Evolutionary conservation across 345 rosid genomes (phyloP).

Genomic region (Syzygium aromaticum): DNA sequence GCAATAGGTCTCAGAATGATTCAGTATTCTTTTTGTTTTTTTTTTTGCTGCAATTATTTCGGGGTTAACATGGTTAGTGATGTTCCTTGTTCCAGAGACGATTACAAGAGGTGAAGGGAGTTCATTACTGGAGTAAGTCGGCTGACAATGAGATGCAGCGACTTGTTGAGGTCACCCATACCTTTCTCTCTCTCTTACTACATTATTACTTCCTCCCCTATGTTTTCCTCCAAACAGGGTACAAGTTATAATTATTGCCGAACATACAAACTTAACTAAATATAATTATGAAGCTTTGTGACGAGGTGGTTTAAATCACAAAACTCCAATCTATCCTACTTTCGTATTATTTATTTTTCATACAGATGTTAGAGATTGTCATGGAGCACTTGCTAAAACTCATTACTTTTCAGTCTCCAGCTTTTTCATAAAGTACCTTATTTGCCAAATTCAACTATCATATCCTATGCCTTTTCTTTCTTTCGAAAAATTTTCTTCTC

Average conservation of each 20-base stretch:
- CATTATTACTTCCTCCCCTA: fast-evolving
- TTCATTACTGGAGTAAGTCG: background rate
- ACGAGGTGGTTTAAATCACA: background rate
- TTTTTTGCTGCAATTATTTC: background rate
- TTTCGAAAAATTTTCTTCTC: no score
- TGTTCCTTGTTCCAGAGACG: background rate
- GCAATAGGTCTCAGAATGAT: background rate
- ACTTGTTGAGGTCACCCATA: background rate
- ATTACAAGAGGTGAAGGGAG: background rate
- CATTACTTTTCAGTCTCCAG: background rate
- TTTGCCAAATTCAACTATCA: no score
- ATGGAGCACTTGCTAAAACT: background rate
- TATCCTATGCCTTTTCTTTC: no score
- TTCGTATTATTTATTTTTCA: background rate
- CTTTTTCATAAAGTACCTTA: no score
- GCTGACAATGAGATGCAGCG: background rate
- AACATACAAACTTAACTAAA: background rate
- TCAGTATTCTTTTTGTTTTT: fast-evolving
- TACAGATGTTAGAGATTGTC: background rate
- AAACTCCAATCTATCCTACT: background rate
- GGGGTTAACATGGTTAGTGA: background rate
- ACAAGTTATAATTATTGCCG: background rate
- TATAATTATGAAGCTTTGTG: background rate
- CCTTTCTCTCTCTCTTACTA: no score
- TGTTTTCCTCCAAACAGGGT: background rate